These are phyloP conservation scores for Lecanicillium sp. DNA, from an alignment of 2,329 filamentous ascomycete genomes.

Conservation along the genomic window DNA sequence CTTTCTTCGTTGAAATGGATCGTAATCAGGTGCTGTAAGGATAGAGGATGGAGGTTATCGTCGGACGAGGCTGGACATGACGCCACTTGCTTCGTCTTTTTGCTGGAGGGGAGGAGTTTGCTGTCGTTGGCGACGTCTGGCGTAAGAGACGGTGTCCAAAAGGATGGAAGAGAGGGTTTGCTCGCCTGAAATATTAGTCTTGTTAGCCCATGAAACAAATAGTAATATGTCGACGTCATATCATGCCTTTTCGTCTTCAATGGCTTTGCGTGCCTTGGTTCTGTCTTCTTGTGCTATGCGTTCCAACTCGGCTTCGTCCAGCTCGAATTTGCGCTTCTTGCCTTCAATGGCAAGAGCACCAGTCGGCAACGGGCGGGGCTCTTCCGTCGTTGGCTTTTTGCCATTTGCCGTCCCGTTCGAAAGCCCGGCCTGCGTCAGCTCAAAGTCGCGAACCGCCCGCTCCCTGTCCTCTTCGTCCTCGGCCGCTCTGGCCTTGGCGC, in stretches of 20 bases:
- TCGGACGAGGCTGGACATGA: conserved; percentile 69
- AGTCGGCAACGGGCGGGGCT: conserved; percentile 2
- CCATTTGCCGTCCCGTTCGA: conserved; percentile 14
- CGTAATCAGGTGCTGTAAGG: conserved; percentile 68
- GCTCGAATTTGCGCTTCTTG: conserved; percentile 62
- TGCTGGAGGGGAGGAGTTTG: conserved; percentile 47
- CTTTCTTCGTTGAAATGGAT: conserved; percentile 71
- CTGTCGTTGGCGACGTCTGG: conserved; percentile 41
- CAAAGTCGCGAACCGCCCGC: conserved; percentile 73
- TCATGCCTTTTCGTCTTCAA: conserved; percentile 63
- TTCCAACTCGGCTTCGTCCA: conserved; percentile 69
- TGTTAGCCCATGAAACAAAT: too few relatives aligned
- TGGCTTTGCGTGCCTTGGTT: conserved; percentile 58
- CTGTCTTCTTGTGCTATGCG: conserved; percentile 64
- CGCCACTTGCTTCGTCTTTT: conserved; percentile 58
- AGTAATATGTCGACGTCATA: too few relatives aligned
- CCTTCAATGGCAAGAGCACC: conserved; percentile 8
- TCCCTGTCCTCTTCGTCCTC: conserved; percentile 63
- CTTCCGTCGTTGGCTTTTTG: conserved; percentile 30
- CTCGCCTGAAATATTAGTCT: conserved; percentile 35
- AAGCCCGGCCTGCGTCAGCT: conserved; percentile 70
- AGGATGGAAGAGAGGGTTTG: conserved; percentile 69
- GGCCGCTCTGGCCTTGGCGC: conserved; percentile 49
- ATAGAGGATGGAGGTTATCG: conserved; percentile 62
- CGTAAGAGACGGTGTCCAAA: conserved; percentile 86